phyloP scores from a whole-genome alignment of 257 asterid species.

The Solanum chiquidenum region DNA sequence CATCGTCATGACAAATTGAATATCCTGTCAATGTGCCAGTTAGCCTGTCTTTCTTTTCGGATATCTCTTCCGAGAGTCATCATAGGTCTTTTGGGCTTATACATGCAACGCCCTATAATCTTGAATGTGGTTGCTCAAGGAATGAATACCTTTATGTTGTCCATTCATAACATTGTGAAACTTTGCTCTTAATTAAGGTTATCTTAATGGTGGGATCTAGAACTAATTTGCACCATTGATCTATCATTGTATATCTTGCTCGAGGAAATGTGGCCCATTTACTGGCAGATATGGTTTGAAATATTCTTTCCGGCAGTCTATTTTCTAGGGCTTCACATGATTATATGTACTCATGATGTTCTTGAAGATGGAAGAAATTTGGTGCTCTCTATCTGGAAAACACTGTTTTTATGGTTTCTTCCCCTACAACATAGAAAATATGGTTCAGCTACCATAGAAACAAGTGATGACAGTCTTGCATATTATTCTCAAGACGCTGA shows the following conservation, averaged over 20 bases:
- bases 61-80: not conserved
- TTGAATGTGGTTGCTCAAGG: not conserved
- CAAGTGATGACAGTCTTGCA: not conserved
- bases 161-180: not conserved
- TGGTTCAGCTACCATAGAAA: not conserved
- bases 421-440: not conserved
- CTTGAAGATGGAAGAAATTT: not conserved
- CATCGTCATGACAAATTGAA: not conserved
- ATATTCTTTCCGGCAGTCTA: not conserved
- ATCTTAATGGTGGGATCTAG: not conserved
- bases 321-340: not conserved
- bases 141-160: not conserved
- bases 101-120: not conserved
- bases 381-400: not conserved
- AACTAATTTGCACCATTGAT: not conserved
- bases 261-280: not conserved
- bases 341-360: not conserved
- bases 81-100: not conserved
- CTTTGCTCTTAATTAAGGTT: not conserved
- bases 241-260: not conserved
- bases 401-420: not conserved
- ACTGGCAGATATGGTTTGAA: not conserved
- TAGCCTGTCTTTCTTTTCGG: not conserved
- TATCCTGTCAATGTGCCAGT: not conserved
- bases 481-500: not conserved